A percentile compares a stretch with the other conserved stretches of the same genome.
Evolutionary conservation across 2,329 filamentous ascomycete species (phyloP).

Genomic region (Orbilia blumenaviensis): DNA sequence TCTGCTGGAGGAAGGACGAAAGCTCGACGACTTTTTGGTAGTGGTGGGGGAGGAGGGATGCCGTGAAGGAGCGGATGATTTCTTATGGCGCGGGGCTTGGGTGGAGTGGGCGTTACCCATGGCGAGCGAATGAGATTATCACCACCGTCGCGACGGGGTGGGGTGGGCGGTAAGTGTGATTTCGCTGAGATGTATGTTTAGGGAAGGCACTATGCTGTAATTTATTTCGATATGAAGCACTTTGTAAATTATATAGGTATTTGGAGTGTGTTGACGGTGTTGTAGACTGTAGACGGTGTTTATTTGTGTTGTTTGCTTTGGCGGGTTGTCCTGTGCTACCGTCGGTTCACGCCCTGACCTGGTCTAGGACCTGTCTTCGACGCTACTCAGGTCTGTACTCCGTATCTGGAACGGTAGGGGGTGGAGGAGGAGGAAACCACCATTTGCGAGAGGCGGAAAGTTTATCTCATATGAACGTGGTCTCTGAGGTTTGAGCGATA

Average conservation of each 20-base stretch:
- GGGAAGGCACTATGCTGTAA: slow-evolving; percentile 12
- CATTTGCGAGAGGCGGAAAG: neutral
- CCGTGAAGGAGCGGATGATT: neutral
- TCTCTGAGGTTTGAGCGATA: slow-evolving; percentile 23
- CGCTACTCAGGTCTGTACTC: neutral
- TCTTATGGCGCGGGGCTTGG: slow-evolving; percentile 4
- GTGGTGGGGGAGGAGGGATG: slow-evolving; percentile 14
- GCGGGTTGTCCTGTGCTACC: slow-evolving; percentile 42
- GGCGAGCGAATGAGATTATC: neutral
- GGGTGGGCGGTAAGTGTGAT: slow-evolving; percentile 5
- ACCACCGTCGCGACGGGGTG: slow-evolving; percentile 10
- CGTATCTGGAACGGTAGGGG: slow-evolving; percentile 1
- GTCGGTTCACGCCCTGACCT: neutral
- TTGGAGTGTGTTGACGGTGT: slow-evolving; percentile 22
- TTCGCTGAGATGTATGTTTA: slow-evolving; percentile 7
- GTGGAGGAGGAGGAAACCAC: slow-evolving; percentile 1
- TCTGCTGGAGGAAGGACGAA: slow-evolving; percentile 3
- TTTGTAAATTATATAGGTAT: neutral
- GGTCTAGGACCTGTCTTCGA: neutral
- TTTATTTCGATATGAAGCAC: no score
- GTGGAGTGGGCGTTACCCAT: slow-evolving; percentile 39
- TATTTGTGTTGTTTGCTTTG: slow-evolving; percentile 24
- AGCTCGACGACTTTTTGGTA: neutral
- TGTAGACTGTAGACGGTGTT: slow-evolving; percentile 33
- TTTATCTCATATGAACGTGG: neutral